Percentiles rank a stretch among this genome's conserved stretches.
These are phyloP conservation scores for Prinsepia uniflora DNA, from an alignment of 306 rosid genomes.

Conservation along the genomic window DNA sequence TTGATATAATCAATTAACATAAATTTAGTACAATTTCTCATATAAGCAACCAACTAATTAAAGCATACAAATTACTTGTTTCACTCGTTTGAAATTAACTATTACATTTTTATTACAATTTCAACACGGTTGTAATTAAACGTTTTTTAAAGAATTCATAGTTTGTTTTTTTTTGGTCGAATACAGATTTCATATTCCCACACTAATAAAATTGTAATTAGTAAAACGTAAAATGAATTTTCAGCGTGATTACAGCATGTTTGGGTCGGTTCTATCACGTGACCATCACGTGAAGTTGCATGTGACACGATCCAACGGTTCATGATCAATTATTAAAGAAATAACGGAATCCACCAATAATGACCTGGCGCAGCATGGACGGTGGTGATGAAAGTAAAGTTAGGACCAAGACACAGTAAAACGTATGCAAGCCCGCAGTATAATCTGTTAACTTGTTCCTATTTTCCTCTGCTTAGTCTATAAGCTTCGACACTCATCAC, in stretches of 20 bases:
- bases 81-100: no score
- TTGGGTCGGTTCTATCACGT: slow-evolving; percentile 7
- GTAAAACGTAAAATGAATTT: background rate
- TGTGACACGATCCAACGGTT: background rate
- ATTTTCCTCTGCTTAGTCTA: background rate
- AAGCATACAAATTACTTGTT: background rate
- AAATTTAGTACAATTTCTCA: no score
- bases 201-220: no score
- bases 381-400: slow-evolving; percentile 3
- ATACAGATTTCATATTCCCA: no score
- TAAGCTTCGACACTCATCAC: background rate
- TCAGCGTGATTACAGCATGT: no score
- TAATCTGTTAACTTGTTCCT: background rate
- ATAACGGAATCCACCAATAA: background rate
- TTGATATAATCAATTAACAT: no score
- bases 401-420: background rate
- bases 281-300: no score
- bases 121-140: no score
- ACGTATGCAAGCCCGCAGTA: background rate
- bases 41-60: background rate
- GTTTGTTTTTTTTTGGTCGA: no score
- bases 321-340: no score
- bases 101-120: no score
- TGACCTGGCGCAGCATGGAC: background rate
- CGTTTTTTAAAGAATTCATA: no score